Evolutionary conservation across 1,284 basidiomycete genomes (phyloP).

Genomic region (Microbotryum silenes-acaulis): DNA sequence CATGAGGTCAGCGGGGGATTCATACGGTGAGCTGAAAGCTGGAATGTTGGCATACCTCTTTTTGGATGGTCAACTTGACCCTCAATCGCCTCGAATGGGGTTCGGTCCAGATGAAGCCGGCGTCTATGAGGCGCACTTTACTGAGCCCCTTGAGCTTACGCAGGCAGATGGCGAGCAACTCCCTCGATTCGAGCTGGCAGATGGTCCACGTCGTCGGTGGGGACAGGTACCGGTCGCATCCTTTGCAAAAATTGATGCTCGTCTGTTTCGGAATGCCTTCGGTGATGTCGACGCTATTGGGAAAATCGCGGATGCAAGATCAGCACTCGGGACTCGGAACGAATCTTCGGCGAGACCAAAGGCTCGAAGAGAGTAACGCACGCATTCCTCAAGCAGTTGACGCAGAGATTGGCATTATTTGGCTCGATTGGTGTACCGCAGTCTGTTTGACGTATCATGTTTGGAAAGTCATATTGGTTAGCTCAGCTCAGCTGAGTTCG

Average conservation of each 20-base stretch:
- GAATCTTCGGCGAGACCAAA: slow-evolving; percentile 30
- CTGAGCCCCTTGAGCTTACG: slow-evolving; percentile 90
- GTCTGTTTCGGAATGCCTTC: slow-evolving; percentile 98
- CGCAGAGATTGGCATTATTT: slow-evolving; percentile 92
- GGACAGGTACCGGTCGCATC: slow-evolving; percentile 91
- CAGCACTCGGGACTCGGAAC: background rate
- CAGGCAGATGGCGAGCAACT: slow-evolving; percentile 65
- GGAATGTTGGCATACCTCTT: slow-evolving; percentile 57
- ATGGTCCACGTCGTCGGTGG: slow-evolving; percentile 83
- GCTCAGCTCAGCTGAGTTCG: background rate
- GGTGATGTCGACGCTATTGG: slow-evolving; percentile 79
- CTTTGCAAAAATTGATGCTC: slow-evolving; percentile 85
- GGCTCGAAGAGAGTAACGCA: slow-evolving; percentile 40
- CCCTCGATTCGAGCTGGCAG: slow-evolving; percentile 82
- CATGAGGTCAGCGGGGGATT: background rate
- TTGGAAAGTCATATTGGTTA: background rate
- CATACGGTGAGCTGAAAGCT: background rate
- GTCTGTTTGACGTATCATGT: slow-evolving; percentile 29
- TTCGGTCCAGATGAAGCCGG: slow-evolving; percentile 98
- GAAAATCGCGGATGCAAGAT: background rate
- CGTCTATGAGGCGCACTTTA: slow-evolving; percentile 92
- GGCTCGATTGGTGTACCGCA: slow-evolving; percentile 84
- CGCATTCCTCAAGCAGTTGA: slow-evolving; percentile 83
- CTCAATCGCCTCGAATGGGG: slow-evolving; percentile 90
- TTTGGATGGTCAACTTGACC: slow-evolving; percentile 94